A percentile compares a stretch with the other conserved stretches of the same genome.
phyloP scores from a whole-genome alignment of 2,329 filamentous ascomycete species.

The Balansia obtecta region DNA sequence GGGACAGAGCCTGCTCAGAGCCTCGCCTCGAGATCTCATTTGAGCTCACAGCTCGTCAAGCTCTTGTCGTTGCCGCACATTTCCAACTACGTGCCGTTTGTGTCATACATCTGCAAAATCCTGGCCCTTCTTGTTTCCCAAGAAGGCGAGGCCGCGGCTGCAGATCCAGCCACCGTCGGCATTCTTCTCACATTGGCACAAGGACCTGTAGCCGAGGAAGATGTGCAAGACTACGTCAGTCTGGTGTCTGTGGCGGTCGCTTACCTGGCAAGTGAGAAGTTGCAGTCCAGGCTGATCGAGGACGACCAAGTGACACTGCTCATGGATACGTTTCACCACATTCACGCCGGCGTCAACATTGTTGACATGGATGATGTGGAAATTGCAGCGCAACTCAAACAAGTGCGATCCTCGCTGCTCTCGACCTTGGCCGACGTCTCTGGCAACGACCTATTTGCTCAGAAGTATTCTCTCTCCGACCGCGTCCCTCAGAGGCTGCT shows the following conservation, averaged over 20 bases:
- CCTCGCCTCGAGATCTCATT: conserved; percentile 37
- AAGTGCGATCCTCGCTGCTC: conserved; percentile 37
- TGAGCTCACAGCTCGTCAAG: conserved; percentile 36
- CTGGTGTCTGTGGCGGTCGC: conserved; percentile 39
- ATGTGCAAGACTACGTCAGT: conserved; percentile 41
- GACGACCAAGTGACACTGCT: conserved; percentile 28
- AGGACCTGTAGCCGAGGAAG: conserved; percentile 25
- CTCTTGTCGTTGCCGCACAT: conserved; percentile 35
- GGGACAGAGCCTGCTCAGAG: conserved; percentile 41
- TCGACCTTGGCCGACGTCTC: conserved; percentile 40
- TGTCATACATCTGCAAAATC: conserved; percentile 44
- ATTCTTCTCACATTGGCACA: conserved; percentile 38
- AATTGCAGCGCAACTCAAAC: conserved; percentile 28
- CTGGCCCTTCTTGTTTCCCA: conserved; percentile 40
- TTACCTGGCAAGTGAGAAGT: conserved; percentile 40
- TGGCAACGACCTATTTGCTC: conserved; percentile 33
- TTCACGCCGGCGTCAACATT: conserved; percentile 29
- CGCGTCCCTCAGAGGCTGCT: conserved; percentile 29
- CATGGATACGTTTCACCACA: conserved; percentile 34
- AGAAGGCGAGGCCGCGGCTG: conserved; percentile 32
- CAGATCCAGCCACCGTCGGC: conserved; percentile 33
- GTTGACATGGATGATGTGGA: conserved; percentile 33
- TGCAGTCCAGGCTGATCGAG: conserved; percentile 36
- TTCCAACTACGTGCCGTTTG: conserved; percentile 26
- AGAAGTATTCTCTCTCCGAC: conserved; percentile 28